These are phyloP conservation scores for Santalum album DNA, from an alignment of 164 flowering plant species.

Conservation along the genomic window DNA sequence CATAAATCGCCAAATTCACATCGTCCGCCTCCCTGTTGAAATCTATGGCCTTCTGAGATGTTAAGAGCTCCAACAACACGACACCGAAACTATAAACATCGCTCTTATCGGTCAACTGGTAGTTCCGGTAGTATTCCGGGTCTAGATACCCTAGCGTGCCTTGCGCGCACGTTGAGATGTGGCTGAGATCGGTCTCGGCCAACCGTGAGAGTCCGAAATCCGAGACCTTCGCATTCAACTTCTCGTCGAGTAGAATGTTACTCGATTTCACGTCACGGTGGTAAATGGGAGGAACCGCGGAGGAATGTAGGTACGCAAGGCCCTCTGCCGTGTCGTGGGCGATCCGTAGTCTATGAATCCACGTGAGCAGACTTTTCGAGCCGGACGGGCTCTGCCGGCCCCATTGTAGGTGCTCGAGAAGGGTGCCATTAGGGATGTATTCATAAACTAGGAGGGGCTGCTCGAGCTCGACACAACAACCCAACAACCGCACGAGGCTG, in stretches of 20 bases:
- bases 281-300: conserved; percentile 49
- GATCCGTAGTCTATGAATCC: conserved; percentile 32
- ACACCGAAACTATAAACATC: conserved; percentile 65
- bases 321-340: conserved; percentile 53
- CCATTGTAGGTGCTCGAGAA: conserved; percentile 27
- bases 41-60: conserved; percentile 48
- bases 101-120: conserved; percentile 57
- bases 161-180: conserved; percentile 57
- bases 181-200: conserved; percentile 45
- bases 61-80: conserved; percentile 46
- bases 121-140: conserved; percentile 53
- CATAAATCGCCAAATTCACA: conserved; percentile 44
- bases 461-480: conserved; percentile 59
- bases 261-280: conserved; percentile 57
- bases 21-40: conserved; percentile 34
- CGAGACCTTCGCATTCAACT: conserved; percentile 42
- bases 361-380: conserved; percentile 12
- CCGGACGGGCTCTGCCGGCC: conserved; percentile 3
- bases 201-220: conserved; percentile 57
- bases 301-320: conserved; percentile 53
- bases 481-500: conserved; percentile 43
- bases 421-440: conserved; percentile 42
- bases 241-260: conserved; percentile 51
- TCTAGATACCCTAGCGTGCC: conserved; percentile 60
- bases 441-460: conserved; percentile 58